These are phyloP conservation scores for Azolla pinnata DNA, from an alignment of 75 land plant genomes.

Conservation along the genomic window DNA sequence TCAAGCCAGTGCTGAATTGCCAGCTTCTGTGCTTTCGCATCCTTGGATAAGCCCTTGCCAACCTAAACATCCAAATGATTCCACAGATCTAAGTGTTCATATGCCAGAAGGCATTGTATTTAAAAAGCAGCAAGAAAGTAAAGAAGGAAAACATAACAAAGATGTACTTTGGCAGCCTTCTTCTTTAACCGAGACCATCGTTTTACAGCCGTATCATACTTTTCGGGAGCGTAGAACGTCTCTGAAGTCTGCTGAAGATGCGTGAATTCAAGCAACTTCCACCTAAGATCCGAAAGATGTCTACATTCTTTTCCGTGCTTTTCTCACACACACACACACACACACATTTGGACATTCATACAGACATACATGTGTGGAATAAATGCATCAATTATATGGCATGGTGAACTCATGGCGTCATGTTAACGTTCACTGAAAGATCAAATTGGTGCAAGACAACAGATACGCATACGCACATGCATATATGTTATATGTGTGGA, in stretches of 20 bases:
- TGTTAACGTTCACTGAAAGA: too few species aligned
- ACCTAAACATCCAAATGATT: constrained; percentile 33
- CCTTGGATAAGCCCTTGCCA: constrained; percentile 83
- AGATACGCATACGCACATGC: too few species aligned
- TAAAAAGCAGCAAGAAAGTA: not conserved
- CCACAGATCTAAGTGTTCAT: too few species aligned
- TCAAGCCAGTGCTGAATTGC: constrained; percentile 97
- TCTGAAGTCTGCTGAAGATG: constrained; percentile 45
- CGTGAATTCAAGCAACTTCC: constrained; percentile 75
- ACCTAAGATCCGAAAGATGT: constrained; percentile 34
- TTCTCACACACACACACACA: too few species aligned
- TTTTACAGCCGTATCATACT: constrained; percentile 41
- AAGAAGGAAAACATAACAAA: not conserved
- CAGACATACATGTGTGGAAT: too few species aligned
- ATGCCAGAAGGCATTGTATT: not conserved
- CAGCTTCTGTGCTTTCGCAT: constrained; percentile 77
- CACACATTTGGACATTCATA: too few species aligned
- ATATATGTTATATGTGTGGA: too few species aligned
- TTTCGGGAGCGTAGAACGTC: constrained; percentile 44
- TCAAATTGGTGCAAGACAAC: too few species aligned
- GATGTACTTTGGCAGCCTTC: constrained; percentile 56
- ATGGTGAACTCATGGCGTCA: too few species aligned
- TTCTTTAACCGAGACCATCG: constrained; percentile 59
- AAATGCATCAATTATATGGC: too few species aligned
- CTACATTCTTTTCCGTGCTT: not conserved